These are phyloP conservation scores for Geranomyces variabilis DNA, from an alignment of 192 early-diverging fungal species.

Conservation along the genomic window DNA sequence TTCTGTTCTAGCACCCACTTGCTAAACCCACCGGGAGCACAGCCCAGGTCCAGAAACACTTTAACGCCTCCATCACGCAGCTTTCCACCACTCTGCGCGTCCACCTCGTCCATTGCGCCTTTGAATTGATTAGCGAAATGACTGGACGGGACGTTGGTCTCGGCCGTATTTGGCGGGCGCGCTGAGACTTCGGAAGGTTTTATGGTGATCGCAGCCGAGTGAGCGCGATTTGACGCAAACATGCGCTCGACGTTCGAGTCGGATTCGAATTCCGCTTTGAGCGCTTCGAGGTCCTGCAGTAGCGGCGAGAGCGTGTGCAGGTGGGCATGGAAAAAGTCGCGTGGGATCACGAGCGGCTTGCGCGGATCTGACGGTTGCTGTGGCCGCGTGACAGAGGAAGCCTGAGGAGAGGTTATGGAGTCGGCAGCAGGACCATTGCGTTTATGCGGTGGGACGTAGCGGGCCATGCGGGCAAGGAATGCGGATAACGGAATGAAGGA, in stretches of 20 bases:
- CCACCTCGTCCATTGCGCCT: constrained; percentile 35
- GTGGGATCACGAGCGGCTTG: not conserved
- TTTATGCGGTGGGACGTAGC: constrained; percentile 18
- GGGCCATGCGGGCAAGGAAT: constrained; percentile 9
- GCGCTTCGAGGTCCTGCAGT: constrained; percentile 3
- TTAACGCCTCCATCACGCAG: constrained; percentile 17
- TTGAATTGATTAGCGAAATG: constrained; percentile 29
- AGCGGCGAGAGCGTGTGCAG: constrained; percentile 13
- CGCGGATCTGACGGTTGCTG: too few species aligned
- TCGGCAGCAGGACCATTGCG: constrained; percentile 5
- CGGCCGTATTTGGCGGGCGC: not conserved
- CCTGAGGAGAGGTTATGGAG: not conserved
- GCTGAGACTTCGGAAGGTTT: not conserved
- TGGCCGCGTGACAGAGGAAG: not conserved
- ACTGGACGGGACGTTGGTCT: constrained; percentile 6
- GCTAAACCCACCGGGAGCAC: constrained; percentile 30
- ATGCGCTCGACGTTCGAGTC: constrained; percentile 29
- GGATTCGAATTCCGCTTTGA: constrained; percentile 28
- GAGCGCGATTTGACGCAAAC: constrained; percentile 24
- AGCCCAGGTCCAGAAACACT: constrained; percentile 26
- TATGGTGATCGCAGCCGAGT: not conserved
- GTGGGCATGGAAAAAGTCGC: constrained; percentile 26
- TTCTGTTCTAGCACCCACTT: constrained; percentile 31
- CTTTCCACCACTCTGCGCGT: not conserved
- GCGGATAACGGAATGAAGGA: too few species aligned